Evolutionary conservation across 257 asterid species (phyloP).

Genomic region (Parsonsia alboflavescens): DNA sequence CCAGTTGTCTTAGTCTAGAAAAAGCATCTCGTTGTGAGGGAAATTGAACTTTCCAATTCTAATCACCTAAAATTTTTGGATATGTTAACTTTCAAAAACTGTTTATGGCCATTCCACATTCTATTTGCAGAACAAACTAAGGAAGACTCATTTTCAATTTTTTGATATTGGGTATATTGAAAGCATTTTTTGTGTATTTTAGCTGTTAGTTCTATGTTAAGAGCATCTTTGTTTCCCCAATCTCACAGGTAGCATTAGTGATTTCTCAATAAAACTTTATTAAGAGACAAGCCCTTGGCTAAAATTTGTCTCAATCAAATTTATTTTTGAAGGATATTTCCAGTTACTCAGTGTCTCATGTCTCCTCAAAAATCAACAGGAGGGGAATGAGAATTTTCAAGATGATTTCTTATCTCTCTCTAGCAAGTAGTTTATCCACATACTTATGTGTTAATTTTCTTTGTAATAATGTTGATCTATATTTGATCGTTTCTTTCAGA

Average conservation of each 20-base stretch:
- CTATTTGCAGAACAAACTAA: neutral
- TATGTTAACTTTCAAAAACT: neutral
- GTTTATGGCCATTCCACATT: neutral
- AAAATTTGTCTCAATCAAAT: neutral
- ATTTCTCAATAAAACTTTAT: neutral
- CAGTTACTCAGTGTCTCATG: neutral
- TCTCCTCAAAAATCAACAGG: neutral
- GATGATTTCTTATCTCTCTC: neutral
- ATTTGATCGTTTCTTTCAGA: slow-evolving; percentile 31
- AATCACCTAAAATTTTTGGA: too few species aligned
- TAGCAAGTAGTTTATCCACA: neutral
- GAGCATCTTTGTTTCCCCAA: neutral
- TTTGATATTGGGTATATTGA: neutral
- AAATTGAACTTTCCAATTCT: neutral
- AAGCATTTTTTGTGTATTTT: neutral
- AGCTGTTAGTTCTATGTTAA: neutral
- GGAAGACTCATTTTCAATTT: neutral
- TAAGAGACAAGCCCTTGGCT: neutral
- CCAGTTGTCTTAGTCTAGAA: neutral
- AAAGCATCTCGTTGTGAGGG: neutral
- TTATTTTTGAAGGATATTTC: neutral
- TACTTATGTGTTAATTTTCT: neutral
- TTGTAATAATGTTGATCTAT: slow-evolving; percentile 1
- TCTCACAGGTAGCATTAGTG: neutral
- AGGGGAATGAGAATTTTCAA: neutral